Base-by-base conservation (phyloP, 2,329 filamentous ascomycete genomes). In the Rhynchosporium graminicola region DNA sequence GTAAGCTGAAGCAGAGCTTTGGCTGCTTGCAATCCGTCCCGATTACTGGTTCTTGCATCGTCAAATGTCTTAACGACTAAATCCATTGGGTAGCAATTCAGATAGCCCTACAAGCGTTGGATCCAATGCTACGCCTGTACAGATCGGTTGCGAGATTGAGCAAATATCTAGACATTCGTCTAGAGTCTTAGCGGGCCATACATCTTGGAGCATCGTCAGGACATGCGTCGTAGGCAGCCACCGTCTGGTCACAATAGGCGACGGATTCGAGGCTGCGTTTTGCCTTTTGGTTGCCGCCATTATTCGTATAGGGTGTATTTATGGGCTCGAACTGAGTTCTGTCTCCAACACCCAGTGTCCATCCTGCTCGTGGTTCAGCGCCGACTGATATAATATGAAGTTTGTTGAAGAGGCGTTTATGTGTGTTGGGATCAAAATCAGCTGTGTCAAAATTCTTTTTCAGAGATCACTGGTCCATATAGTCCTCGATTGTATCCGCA, bases 111-210 rank as follows among this genome's bases (percentile, higher is more conserved):
- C 33, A 3, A 20, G 31, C 26, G 50, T 20, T 38, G 31, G 50
- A 40, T 52, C 50, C 50, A 33, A 52, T 7, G 50, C 50, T 7
- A 50, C 47, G 15, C 50, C 50, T 38, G 50, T 52, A 15, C 50
- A 52, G 9, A 52, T 15, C 6, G 50, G 50, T 38, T 52, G 33
- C 20, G 38, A 38, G 9, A 31, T 52, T 3, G 50, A 52, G 31
- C 50, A 52, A 15, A 52, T 7, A 3, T 52, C 50, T 2, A 52
- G 50, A 20, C 31, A 52, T 12, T 52, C 33, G 12, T 38, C 50
- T 2, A 52, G 50, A 38, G 15, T 52, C 50, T 31, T 29, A 9
- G 33, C 38, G 50, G 4, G 33, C 50, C 33, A 29, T 52, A 12
- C 50, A 52, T 15, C 36, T 33, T 13, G 50, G 50, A 20, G 50